These are phyloP conservation scores for Schizochytrium sp. DNA, from an alignment of 108 stramenopile genomes.

Conservation along the genomic window DNA sequence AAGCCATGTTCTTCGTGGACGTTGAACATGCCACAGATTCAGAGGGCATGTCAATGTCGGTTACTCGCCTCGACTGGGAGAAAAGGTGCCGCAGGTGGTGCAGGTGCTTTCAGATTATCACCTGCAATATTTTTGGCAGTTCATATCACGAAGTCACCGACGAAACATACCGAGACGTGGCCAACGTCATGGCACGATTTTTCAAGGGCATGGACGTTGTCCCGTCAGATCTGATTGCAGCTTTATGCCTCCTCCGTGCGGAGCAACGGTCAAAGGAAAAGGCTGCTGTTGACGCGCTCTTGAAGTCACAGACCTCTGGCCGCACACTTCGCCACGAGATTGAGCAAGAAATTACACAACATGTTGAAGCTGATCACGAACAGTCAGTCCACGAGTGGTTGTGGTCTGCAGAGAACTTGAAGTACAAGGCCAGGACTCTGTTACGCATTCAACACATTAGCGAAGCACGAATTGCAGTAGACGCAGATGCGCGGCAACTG, in stretches of 20 bases:
- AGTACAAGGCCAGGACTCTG: background rate
- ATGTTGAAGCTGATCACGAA: background rate
- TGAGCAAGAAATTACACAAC: background rate
- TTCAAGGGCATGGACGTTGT: constrained; percentile 62
- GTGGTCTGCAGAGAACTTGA: background rate
- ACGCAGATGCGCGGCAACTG: constrained; percentile 73
- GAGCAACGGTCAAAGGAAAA: constrained; percentile 30
- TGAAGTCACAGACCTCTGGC: constrained; percentile 10
- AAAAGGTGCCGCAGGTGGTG: constrained; percentile 32
- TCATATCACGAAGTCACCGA: constrained; percentile 38
- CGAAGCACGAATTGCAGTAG: constrained; percentile 15
- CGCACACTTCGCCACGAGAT: background rate
- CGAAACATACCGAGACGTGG: constrained; percentile 43
- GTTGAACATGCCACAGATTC: constrained; percentile 44
- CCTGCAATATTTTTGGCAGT: constrained; percentile 48
- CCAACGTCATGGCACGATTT: constrained; percentile 57
- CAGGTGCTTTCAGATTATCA: constrained; percentile 7
- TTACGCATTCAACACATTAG: constrained; percentile 32
- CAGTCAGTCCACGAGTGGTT: constrained; percentile 44
- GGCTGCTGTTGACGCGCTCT: background rate
- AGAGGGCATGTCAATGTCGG: constrained; percentile 33
- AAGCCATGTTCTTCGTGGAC: background rate
- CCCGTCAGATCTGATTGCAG: constrained; percentile 49
- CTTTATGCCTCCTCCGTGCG: constrained; percentile 10
- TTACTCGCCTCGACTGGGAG: constrained; percentile 51